Evolutionary conservation across 768 basidiomycete genomes (phyloP).

Genomic region (Podaxis sp.): DNA sequence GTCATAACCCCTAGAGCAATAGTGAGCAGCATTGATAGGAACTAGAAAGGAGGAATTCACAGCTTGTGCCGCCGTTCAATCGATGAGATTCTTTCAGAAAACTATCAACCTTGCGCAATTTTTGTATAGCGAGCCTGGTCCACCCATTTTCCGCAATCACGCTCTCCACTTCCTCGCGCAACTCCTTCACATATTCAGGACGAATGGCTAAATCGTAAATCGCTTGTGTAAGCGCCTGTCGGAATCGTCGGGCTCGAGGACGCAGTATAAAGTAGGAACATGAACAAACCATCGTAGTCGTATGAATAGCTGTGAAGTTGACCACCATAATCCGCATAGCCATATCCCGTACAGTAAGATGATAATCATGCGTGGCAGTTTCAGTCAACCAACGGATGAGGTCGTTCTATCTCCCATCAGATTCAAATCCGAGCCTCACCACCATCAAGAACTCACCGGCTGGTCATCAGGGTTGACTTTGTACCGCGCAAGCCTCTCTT

Average conservation of each 20-base stretch:
- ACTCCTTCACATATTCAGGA: constrained; percentile 31
- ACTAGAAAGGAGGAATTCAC: neutral
- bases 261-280: neutral
- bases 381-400: constrained; percentile 41
- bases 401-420: constrained; percentile 23
- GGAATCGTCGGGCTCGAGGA: neutral
- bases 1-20: constrained; percentile 14
- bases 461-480: constrained; percentile 13
- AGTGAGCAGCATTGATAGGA: neutral
- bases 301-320: constrained; percentile 45
- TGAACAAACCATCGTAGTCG: constrained; percentile 35
- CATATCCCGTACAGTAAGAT: constrained; percentile 27
- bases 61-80: constrained; percentile 8
- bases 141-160: constrained; percentile 34
- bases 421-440: neutral
- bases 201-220: constrained; percentile 36
- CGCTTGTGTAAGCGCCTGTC: constrained; percentile 34
- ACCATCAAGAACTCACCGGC: constrained; percentile 6
- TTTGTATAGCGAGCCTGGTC: constrained; percentile 32
- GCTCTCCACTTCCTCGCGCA: constrained; percentile 44
- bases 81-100: constrained; percentile 41
- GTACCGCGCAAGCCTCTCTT: constrained; percentile 9
- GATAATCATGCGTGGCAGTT: constrained; percentile 25
- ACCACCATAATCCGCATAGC: constrained; percentile 31
- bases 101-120: constrained; percentile 45